Evolutionary conservation across 164 flowering plant genomes (phyloP), one percentile per base, ranked within the genome.

Genomic region (Aristolochia fimbriata): DNA sequence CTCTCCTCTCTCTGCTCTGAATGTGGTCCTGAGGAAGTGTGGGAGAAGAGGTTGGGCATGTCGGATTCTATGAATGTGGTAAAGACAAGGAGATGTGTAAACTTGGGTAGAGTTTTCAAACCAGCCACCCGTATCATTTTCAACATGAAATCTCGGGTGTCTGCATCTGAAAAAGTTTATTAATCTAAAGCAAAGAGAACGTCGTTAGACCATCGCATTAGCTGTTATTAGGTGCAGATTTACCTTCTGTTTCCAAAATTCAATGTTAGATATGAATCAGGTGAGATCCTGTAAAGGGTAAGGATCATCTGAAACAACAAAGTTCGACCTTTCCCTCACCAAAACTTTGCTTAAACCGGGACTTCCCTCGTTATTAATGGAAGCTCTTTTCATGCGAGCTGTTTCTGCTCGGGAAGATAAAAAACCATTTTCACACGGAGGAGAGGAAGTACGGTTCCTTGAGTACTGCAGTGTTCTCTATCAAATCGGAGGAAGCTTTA

Each of bases 71-170:
- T 51, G 23, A 17, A 51, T 10, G 55, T 17, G 12, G 12, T 20
- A 51, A 51, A 51, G 24, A 21, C 55, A 19, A 51, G 24, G 17
- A 20, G 30, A 22, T 10, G 27, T 52, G 56, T 27, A 52, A 22
- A 22, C 27, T 24, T 27, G 30, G 30, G 56, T 1, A 22, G 20
- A n/a, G 20, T 50, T 22, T 50, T 50, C 22, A 8, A n/a, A 50
- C n/a, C 53, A 19, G 12, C 20, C 21, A 50, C 22, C 51, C 53
- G 12, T 23, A n/a, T 50, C 53, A 22, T 22, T 17, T 8, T 50
- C 53, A 50, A 50, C 20, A n/a, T 50, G 53, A 50, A 50, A 37
- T 50, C 20, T 50, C 20, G 20, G 53, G 53, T 50, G 53, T 50
- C 20, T 50, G 6, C 53, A 50, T 50, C 22, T 50, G 23, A 50